Evolutionary conservation across 345 rosid genomes (phyloP).

Genomic region (Syzygium grande): DNA sequence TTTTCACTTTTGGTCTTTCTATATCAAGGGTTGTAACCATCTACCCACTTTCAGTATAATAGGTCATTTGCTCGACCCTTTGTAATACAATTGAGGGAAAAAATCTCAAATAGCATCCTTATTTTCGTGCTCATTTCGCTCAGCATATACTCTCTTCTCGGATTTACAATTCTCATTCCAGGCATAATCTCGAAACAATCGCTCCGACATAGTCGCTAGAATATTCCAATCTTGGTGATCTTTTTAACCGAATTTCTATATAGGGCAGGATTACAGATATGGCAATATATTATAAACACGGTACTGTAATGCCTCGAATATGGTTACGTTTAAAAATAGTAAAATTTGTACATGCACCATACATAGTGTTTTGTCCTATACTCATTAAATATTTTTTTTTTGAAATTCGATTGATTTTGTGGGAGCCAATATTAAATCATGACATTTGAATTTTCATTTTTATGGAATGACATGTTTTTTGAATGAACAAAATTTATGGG

Average conservation of each 20-base stretch:
- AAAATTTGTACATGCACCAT: neutral
- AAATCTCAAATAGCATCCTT: neutral
- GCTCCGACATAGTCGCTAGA: fast-evolving
- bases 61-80: neutral
- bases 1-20: neutral
- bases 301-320: fast-evolving
- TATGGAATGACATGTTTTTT: neutral
- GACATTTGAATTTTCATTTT: neutral
- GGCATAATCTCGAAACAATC: neutral
- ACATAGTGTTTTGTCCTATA: neutral
- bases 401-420: too few species aligned
- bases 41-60: neutral
- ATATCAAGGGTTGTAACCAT: neutral
- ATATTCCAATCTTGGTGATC: neutral
- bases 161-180: neutral
- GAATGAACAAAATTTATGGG: neutral
- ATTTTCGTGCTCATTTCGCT: neutral
- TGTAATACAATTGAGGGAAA: neutral
- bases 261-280: neutral
- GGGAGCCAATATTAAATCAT: neutral
- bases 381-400: neutral
- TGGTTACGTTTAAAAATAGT: neutral
- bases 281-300: neutral
- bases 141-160: neutral
- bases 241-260: neutral